These are phyloP conservation scores for Vitis rupestris DNA, from an alignment of 164 flowering plant genomes.

Conservation along the genomic window DNA sequence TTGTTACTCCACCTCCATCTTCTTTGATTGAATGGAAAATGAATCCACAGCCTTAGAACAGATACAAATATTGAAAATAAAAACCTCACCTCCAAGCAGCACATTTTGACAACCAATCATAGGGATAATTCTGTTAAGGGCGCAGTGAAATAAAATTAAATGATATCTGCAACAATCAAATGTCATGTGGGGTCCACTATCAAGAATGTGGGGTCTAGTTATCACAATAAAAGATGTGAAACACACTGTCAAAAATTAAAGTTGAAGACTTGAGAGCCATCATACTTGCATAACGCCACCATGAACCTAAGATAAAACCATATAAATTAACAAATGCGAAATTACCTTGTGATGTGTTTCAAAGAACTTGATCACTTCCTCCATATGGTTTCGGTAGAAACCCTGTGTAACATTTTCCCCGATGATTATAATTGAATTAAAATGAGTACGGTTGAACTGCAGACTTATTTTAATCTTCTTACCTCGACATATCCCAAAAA, in stretches of 20 bases:
- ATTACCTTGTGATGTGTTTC: conserved; percentile 95
- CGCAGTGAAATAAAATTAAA: not conserved
- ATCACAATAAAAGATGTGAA: not conserved
- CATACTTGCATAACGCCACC: not conserved
- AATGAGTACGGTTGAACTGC: not conserved
- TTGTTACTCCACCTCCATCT: too few species aligned
- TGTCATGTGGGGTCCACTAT: not conserved
- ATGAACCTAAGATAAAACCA: not conserved
- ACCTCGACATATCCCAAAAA: conserved; percentile 98
- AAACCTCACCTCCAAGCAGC: not conserved
- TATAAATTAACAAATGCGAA: not conserved
- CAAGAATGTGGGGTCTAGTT: not conserved
- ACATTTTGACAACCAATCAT: not conserved
- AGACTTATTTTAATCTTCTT: conserved; percentile 1
- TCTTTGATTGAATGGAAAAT: not conserved
- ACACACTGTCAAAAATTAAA: not conserved
- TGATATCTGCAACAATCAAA: not conserved
- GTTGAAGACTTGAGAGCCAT: not conserved
- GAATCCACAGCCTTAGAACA: not conserved
- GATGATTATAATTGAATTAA: not conserved
- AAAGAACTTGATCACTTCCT: conserved; percentile 95
- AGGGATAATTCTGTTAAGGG: not conserved
- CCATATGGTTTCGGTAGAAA: conserved; percentile 96
- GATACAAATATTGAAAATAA: not conserved
- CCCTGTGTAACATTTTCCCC: conserved; percentile 59